These are phyloP conservation scores for Colletotrichum spinosum DNA, from an alignment of 2,329 filamentous ascomycete genomes.

Conservation along the genomic window DNA sequence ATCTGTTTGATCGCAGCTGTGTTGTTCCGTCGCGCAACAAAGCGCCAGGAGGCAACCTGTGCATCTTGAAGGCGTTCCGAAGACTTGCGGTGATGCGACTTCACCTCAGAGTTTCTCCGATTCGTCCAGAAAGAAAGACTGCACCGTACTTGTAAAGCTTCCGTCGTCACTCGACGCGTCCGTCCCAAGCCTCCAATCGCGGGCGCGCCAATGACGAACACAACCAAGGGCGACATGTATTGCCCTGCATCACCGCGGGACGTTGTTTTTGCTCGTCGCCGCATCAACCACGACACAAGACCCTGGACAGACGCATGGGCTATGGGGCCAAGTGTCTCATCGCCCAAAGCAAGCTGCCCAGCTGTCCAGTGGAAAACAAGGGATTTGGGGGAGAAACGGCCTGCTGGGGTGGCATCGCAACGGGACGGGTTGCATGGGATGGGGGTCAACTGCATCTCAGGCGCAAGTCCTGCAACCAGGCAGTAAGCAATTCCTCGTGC, in stretches of 20 bases:
- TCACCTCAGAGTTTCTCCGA: conserved; percentile 12
- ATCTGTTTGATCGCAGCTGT: too few relatives aligned
- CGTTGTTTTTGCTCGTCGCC: conserved; percentile 34
- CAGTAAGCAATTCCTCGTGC: conserved; percentile 26
- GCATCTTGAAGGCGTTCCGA: too few relatives aligned
- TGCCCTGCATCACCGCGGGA: conserved; percentile 22
- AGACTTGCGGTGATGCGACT: not conserved
- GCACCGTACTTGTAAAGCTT: conserved; percentile 7
- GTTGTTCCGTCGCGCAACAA: too few relatives aligned
- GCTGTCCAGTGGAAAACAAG: conserved; percentile 24
- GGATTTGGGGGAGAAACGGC: conserved; percentile 13
- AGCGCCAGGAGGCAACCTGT: too few relatives aligned
- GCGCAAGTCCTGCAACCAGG: conserved; percentile 1
- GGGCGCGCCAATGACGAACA: conserved; percentile 10
- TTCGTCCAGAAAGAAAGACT: conserved; percentile 15
- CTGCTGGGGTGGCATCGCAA: conserved; percentile 26
- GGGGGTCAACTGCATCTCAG: conserved; percentile 13
- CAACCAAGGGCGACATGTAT: conserved; percentile 13
- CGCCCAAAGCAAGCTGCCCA: conserved; percentile 26
- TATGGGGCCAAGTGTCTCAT: conserved; percentile 28
- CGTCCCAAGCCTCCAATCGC: conserved; percentile 18
- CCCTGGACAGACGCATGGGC: conserved; percentile 27
- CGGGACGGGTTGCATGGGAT: conserved; percentile 25
- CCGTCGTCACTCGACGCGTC: conserved; percentile 21
- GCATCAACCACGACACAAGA: conserved; percentile 31